Evolutionary conservation across 1,284 basidiomycete species (phyloP), one percentile per base, ranked within the genome.

Genomic region (Ganoderma meredithae): DNA sequence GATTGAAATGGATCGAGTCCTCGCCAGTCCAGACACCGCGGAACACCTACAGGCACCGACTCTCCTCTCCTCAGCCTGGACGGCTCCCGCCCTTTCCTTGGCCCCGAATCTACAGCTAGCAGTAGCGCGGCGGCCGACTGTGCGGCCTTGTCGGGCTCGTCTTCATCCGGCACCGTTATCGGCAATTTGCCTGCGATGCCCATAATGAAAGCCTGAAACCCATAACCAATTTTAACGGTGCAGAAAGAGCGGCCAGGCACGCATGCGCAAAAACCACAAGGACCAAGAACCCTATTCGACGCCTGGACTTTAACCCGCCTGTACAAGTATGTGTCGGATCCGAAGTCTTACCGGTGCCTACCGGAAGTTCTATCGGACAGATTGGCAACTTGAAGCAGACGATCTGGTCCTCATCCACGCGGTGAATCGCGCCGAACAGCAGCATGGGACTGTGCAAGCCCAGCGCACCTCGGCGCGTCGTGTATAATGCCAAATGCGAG

Each of bases 401-500:
- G 41, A 41, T 41, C 41, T 17, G 17, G 41, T 15, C 41, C 12
- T 13, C 41, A 41, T 17, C 41, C 41, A 15, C 41, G 13, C 41
- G 12, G 13, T 13, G 17, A 41, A 44, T n/a, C 17, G 43, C 43
- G 17, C 43, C 5, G n/a, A 47, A 47, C 44, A n/a, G 47, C 22
- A 13, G 52, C 39, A 58, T 33, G 58, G 3, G n/a, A n/a, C 36
- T 31, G 62, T 63, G 62, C 71, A 69, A 71, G 65, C 69, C 73
- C 69, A 73, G 69, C 72, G 74, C 73, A 74, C 71, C 52, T 64
- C 69, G 71, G 74, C 73, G 73, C 71, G 70, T 72, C 73, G 74
- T 74, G 71, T 76, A 73, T 76, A 69, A 72, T 71, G 70, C 73
- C 73, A 73, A 71, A 76, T 73, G 73, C 74, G 73, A 74, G 73